Percentiles rank a stretch among this genome's conserved stretches.
Conservation (phyloP, 148 eudicot genomes). For the Rheum nobile region DNA sequence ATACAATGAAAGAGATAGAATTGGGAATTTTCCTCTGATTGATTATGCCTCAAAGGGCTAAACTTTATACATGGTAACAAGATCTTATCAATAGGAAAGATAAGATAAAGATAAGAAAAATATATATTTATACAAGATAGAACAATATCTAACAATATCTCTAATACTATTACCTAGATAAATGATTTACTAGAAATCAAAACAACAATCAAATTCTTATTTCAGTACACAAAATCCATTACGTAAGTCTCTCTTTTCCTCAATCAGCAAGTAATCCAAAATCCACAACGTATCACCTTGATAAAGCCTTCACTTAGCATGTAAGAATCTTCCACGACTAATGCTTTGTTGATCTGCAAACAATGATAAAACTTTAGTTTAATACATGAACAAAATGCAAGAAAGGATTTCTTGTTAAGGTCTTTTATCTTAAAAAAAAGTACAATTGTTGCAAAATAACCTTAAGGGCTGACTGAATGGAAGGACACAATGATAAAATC, state of each 20-base stretch:
- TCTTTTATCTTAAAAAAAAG: neutral
- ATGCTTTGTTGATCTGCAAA: conserved; percentile 63
- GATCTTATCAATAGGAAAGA: too few relatives aligned
- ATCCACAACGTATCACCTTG: conserved; percentile 43
- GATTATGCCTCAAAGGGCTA: too few relatives aligned
- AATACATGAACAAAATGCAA: neutral
- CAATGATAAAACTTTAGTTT: conserved; percentile 14
- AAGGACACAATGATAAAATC: conserved; percentile 67
- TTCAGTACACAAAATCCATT: neutral
- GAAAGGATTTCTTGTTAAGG: neutral
- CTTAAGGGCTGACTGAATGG: conserved; percentile 76
- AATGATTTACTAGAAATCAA: too few relatives aligned
- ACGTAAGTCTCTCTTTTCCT: neutral
- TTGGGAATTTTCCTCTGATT: too few relatives aligned
- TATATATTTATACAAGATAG: too few relatives aligned
- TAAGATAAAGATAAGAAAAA: too few relatives aligned
- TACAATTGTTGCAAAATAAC: conserved; percentile 18
- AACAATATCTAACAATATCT: too few relatives aligned
- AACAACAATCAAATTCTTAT: too few relatives aligned
- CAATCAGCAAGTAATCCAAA: neutral
- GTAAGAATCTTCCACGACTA: conserved; percentile 73
- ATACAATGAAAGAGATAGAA: too few relatives aligned
- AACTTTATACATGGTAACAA: too few relatives aligned
- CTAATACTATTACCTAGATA: too few relatives aligned
- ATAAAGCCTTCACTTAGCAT: conserved; percentile 68